Conservation (phyloP, 768 basidiomycete genomes). For the Kwoniella dendrophila region DNA sequence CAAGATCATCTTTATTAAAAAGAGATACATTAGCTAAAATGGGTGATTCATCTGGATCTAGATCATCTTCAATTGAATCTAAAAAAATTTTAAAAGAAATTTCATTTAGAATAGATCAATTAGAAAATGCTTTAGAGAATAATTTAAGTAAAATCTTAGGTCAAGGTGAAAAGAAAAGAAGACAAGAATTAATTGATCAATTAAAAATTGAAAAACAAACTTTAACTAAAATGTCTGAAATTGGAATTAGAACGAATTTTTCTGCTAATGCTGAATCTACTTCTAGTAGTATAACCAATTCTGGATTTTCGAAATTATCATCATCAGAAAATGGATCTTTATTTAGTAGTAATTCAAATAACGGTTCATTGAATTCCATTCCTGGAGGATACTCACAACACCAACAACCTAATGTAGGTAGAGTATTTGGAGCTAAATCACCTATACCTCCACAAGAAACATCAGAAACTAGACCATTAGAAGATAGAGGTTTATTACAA, state of each 20-base stretch:
- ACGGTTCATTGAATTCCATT: slow-evolving; percentile 6
- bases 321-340: background rate
- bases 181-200: slow-evolving; percentile 84
- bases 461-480: slow-evolving; percentile 80
- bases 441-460: slow-evolving; percentile 70
- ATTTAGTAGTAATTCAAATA: background rate
- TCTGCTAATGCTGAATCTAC: too few species aligned
- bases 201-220: slow-evolving; percentile 90
- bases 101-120: slow-evolving; percentile 65
- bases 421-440: slow-evolving; percentile 74
- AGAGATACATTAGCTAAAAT: slow-evolving; percentile 79
- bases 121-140: slow-evolving; percentile 68
- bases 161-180: slow-evolving; percentile 86
- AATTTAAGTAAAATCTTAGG: slow-evolving; percentile 68
- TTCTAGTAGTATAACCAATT: too few species aligned
- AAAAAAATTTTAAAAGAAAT: slow-evolving; percentile 60
- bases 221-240: slow-evolving; percentile 79
- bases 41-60: slow-evolving; percentile 72
- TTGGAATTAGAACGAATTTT: slow-evolving; percentile 62
- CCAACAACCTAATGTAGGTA: slow-evolving; percentile 39
- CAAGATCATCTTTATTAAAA: slow-evolving; percentile 81
- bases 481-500: slow-evolving; percentile 75
- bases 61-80: slow-evolving; percentile 77
- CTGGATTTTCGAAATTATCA: slow-evolving; percentile 4
- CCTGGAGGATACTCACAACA: background rate